phyloP scores from a whole-genome alignment of 768 basidiomycete genomes.

The Wakefieldia striispora region DNA sequence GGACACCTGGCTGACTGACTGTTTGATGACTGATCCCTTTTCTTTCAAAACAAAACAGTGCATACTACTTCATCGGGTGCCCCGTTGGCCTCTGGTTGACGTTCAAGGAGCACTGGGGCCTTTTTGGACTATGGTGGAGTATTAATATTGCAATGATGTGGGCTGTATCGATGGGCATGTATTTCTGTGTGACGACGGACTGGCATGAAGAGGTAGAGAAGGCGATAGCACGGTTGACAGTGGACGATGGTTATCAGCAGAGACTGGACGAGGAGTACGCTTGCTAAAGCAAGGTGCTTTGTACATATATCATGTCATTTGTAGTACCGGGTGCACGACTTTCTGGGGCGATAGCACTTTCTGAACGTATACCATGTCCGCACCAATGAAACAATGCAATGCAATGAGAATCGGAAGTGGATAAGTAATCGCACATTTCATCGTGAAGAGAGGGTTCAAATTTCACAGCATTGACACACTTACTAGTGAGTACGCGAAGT shows the following conservation, averaged over 20 bases:
- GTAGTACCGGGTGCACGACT: too few species aligned
- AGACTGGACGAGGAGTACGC: neutral
- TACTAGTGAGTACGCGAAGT: too few species aligned
- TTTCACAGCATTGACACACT: too few species aligned
- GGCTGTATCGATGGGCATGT: constrained; percentile 13
- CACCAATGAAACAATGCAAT: too few species aligned
- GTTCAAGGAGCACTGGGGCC: constrained; percentile 55
- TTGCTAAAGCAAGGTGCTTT: neutral
- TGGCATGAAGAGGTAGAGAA: constrained; percentile 71
- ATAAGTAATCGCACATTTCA: too few species aligned
- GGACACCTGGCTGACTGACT: neutral
- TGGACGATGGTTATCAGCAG: constrained; percentile 33
- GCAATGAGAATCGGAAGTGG: too few species aligned
- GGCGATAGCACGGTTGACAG: constrained; percentile 49
- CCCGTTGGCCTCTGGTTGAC: constrained; percentile 80
- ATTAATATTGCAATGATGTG: constrained; percentile 47
- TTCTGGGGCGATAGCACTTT: too few species aligned
- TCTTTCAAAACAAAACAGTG: constrained; percentile 33
- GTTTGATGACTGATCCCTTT: neutral
- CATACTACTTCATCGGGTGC: constrained; percentile 81
- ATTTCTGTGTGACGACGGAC: constrained; percentile 57
- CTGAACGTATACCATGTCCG: too few species aligned
- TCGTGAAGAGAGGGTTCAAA: too few species aligned
- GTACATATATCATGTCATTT: too few species aligned
- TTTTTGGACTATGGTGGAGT: constrained; percentile 85